These are phyloP conservation scores for Podila verticillata DNA, from an alignment of 192 early-diverging fungal genomes.

Conservation along the genomic window DNA sequence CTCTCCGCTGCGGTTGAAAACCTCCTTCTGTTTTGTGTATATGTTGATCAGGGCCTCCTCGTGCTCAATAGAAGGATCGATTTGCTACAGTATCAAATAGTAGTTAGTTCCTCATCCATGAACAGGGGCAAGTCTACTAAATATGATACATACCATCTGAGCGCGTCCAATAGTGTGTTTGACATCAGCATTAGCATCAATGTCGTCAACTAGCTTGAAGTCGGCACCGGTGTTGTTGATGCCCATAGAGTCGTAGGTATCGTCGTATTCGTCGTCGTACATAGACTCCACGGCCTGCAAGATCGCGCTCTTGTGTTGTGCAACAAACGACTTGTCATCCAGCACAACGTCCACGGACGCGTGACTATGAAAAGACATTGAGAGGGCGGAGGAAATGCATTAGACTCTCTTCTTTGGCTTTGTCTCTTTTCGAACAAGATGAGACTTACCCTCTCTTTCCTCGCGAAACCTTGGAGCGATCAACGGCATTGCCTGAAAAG, in stretches of 20 bases:
- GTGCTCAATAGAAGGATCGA: conserved; percentile 68
- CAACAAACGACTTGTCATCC: conserved; percentile 66
- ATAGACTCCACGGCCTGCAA: conserved; percentile 57
- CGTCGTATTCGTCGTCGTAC: conserved; percentile 93
- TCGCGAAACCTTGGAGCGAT: conserved; percentile 69
- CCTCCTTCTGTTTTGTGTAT: conserved; percentile 62
- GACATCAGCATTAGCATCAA: conserved; percentile 55
- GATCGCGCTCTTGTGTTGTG: conserved; percentile 57
- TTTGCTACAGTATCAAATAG: conserved; percentile 1
- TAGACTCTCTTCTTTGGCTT: background rate
- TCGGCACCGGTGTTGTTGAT: conserved; percentile 67
- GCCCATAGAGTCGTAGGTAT: conserved; percentile 85
- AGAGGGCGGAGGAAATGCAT: too few species aligned
- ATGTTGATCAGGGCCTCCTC: conserved; percentile 71
- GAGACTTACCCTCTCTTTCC: conserved; percentile 76
- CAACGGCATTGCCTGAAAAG: conserved; percentile 71
- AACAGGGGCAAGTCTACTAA: background rate
- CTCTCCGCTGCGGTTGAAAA: conserved; percentile 70
- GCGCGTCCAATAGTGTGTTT: conserved; percentile 6
- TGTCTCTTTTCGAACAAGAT: background rate
- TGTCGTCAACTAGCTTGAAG: conserved; percentile 64
- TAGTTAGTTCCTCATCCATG: background rate
- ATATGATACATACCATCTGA: background rate
- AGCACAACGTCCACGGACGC: conserved; percentile 56
- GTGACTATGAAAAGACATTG: conserved; percentile 24